Percentiles rank a stretch among this genome's conserved stretches.
Conservation (phyloP, 179 eudicot genomes). For the Camellia oleifera region DNA sequence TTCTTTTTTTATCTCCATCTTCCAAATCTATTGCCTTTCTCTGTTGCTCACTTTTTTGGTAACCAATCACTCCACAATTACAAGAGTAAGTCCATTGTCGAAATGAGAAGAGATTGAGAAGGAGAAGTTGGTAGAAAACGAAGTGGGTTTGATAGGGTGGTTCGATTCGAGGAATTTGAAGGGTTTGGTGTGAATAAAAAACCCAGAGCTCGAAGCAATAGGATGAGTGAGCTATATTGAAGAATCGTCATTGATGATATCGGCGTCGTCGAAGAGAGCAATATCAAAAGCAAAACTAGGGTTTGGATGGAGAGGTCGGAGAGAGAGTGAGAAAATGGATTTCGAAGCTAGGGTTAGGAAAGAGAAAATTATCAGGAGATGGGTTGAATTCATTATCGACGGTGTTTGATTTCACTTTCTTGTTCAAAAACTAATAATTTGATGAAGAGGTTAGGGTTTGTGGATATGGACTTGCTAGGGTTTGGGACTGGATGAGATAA, state of each 20-base stretch:
- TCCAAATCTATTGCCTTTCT: too few species aligned
- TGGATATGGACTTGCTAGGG: too few species aligned
- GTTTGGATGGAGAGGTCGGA: slow-evolving; percentile 18
- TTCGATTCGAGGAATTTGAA: slow-evolving; percentile 29
- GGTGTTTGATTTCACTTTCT: not conserved
- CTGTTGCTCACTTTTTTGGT: too few species aligned
- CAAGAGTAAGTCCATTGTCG: slow-evolving; percentile 47
- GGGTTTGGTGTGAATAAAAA: slow-evolving; percentile 39
- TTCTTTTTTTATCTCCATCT: too few species aligned
- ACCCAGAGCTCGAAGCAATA: slow-evolving; percentile 39
- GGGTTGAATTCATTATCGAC: slow-evolving; percentile 4
- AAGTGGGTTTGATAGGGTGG: slow-evolving; percentile 25
- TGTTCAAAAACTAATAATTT: not conserved
- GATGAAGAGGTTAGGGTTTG: not conserved
- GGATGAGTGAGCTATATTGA: slow-evolving; percentile 39
- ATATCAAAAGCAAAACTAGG: slow-evolving; percentile 28
- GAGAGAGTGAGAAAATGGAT: slow-evolving; percentile 32
- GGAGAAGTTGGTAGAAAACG: slow-evolving; percentile 54
- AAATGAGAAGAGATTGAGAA: slow-evolving; percentile 42
- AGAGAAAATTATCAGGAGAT: slow-evolving; percentile 11
- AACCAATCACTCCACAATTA: slow-evolving; percentile 16
- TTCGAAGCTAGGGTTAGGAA: slow-evolving; percentile 29
- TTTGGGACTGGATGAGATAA: accelerated
- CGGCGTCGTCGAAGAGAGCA: slow-evolving; percentile 46
- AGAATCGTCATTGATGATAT: slow-evolving; percentile 26